phyloP scores from a whole-genome alignment of 208 protist genomes.

The Trypanosoma lewisi region DNA sequence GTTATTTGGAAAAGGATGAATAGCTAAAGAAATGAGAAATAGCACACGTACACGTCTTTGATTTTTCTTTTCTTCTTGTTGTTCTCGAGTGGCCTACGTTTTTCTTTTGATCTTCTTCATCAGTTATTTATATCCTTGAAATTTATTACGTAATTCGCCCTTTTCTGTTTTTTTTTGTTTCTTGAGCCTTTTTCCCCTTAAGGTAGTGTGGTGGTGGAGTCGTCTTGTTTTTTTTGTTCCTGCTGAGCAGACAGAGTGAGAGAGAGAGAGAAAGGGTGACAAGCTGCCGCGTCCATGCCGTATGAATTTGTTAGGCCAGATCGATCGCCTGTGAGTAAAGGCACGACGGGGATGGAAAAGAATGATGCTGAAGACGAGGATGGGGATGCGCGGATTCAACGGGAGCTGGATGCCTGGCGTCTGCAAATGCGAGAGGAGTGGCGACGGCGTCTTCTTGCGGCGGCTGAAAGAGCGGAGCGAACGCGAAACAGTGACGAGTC shows the following conservation, averaged over 20 bases:
- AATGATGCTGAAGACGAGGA: neutral
- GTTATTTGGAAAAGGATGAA: neutral
- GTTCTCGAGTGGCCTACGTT: neutral
- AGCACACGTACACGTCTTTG: neutral
- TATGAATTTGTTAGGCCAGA: slow-evolving; percentile 20
- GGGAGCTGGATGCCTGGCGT: slow-evolving; percentile 28
- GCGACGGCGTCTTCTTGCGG: slow-evolving; percentile 19
- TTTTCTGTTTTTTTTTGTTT: slow-evolving; percentile 8
- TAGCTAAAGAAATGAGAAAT: neutral
- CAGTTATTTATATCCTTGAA: slow-evolving; percentile 8
- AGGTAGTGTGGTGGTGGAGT: too few relatives aligned
- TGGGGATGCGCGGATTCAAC: slow-evolving; percentile 27
- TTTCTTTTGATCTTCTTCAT: too few relatives aligned
- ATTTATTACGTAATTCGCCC: neutral
- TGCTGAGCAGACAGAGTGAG: too few relatives aligned
- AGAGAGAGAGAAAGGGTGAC: neutral
- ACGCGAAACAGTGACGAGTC: neutral
- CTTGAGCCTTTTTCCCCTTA: too few relatives aligned
- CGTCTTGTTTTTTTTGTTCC: too few relatives aligned
- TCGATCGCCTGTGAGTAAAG: neutral
- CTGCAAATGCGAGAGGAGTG: slow-evolving; percentile 38
- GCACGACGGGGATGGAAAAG: neutral
- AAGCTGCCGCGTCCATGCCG: slow-evolving; percentile 1
- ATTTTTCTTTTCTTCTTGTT: neutral
- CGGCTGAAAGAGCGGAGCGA: slow-evolving; percentile 3